A percentile compares a stretch with the other conserved stretches of the same genome.
Evolutionary conservation across 2,329 filamentous ascomycete species (phyloP).

Genomic region (Penicillium expansum): DNA sequence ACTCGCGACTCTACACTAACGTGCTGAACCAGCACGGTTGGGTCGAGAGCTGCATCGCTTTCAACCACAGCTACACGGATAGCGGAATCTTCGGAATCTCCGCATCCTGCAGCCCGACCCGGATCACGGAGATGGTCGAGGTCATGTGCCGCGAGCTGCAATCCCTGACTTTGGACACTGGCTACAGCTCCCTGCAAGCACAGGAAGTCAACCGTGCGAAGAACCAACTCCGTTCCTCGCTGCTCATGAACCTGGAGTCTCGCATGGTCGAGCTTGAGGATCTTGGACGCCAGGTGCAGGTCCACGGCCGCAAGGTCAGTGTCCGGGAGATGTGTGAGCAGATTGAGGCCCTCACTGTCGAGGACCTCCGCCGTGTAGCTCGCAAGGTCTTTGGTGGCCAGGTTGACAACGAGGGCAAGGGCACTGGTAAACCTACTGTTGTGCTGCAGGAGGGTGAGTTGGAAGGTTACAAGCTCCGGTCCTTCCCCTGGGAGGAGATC

Average conservation of each 20-base stretch:
- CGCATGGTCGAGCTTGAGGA: conserved; percentile 98
- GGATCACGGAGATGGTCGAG: conserved; percentile 81
- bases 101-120: conserved; percentile 75
- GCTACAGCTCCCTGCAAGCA: conserved; percentile 68
- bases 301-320: conserved; percentile 89
- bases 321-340: conserved; percentile 88
- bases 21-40: conserved; percentile 96
- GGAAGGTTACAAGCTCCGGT: conserved; percentile 63
- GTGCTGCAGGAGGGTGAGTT: conserved; percentile 88
- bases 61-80: conserved; percentile 97
- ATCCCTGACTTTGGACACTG: conserved; percentile 70
- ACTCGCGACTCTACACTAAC: conserved; percentile 94
- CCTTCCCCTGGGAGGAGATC: conserved; percentile 82
- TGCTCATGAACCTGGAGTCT: conserved; percentile 97
- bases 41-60: conserved; percentile 93
- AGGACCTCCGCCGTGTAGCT: conserved; percentile 80
- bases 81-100: conserved; percentile 93
- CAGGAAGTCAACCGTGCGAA: conserved; percentile 88
- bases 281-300: conserved; percentile 88
- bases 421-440: conserved; percentile 87
- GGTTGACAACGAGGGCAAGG: conserved; percentile 70
- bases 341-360: conserved; percentile 77
- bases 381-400: conserved; percentile 71
- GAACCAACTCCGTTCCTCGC: conserved; percentile 85
- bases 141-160: conserved; percentile 91